Base-by-base conservation (phyloP, 805 yeast species). In the Nakazawaea molendinolei region DNA sequence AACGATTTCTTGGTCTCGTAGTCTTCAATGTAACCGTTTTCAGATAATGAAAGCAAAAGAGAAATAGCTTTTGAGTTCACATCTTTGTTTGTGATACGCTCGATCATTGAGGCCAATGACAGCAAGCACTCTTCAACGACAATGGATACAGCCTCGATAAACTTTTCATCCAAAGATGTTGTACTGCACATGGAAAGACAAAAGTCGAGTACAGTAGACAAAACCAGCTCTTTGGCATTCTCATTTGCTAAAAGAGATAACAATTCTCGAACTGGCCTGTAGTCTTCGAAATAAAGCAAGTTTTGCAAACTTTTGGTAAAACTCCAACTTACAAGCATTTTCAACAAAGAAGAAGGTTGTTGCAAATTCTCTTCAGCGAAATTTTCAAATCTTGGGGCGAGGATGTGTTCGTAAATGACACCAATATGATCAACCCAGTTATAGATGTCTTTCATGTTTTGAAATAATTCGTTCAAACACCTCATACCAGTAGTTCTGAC, bases 341-440 rank as follows among this genome's bases (percentile, higher is more conserved):
- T 73, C 73, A 89, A 60, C 29, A 90, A 53, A 0, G 95, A 71
- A 0, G 97, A 86, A 1, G 90, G 79, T 48, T 82, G 86, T 51
- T 86, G 94, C 22, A 81, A 62, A 53, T 90, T 92, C 48, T 83
- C 95, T 27, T 61, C 69, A 3, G 80, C 80, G 55, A 90, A 90
- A 9, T 68, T 62, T 1, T 42, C 63, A 46, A 92, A 63, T 49
- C 94, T 72, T 6, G 95, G 87, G 15, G 54, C 48, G 10, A 90
- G 61, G 16, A 86, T 63, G 17, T 61, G 51, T 3, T 56, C 52
- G 49, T 72, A 81, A 9, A 92, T 71, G 2, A 56, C 46, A 10
- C 61, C 60, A 14, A 73, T 65, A 43, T 68, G 68, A 7, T 61
- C 59, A 5, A 50, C 43, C 95, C 96, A 87, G 23, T 71, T 55